These are phyloP conservation scores for Pogostemon cablin DNA, from an alignment of 257 asterid species.

Conservation along the genomic window DNA sequence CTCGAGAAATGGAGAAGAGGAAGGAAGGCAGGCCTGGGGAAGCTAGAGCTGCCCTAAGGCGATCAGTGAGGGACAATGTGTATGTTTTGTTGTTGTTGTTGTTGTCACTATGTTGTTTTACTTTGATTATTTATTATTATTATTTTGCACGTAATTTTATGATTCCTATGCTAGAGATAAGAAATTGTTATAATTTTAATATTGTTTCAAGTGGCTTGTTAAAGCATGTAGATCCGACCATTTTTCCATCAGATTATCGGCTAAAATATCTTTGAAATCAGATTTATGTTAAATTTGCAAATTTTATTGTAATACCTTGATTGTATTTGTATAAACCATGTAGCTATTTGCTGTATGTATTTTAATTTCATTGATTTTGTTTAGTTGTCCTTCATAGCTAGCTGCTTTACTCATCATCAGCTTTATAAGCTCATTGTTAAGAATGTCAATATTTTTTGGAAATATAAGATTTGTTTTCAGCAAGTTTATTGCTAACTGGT, in stretches of 20 bases:
- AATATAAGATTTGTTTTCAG: background rate
- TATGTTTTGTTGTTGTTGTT: slow-evolving; percentile 37
- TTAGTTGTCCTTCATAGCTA: background rate
- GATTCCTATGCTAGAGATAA: background rate
- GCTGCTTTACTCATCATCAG: background rate
- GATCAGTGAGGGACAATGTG: slow-evolving; percentile 98
- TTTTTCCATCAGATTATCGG: background rate
- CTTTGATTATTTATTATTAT: background rate
- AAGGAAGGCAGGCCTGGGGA: slow-evolving; percentile 98
- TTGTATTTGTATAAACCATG: background rate
- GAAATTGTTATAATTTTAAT: slow-evolving; percentile 2
- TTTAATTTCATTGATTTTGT: background rate
- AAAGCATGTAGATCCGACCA: background rate
- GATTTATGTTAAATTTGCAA: background rate
- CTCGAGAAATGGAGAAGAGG: slow-evolving; percentile 97
- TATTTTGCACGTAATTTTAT: slow-evolving; percentile 9
- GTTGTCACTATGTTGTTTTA: background rate
- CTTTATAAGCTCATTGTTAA: background rate
- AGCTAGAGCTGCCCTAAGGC: slow-evolving; percentile 90
- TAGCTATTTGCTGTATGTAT: background rate
- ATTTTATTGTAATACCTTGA: background rate
- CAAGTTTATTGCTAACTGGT: background rate
- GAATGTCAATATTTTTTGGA: background rate
- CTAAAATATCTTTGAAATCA: slow-evolving; percentile 2
- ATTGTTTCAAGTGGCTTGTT: background rate